Evolutionary conservation across 805 yeast genomes (phyloP), one percentile per base, ranked within the genome.

Genomic region (Candida glaebosa): DNA sequence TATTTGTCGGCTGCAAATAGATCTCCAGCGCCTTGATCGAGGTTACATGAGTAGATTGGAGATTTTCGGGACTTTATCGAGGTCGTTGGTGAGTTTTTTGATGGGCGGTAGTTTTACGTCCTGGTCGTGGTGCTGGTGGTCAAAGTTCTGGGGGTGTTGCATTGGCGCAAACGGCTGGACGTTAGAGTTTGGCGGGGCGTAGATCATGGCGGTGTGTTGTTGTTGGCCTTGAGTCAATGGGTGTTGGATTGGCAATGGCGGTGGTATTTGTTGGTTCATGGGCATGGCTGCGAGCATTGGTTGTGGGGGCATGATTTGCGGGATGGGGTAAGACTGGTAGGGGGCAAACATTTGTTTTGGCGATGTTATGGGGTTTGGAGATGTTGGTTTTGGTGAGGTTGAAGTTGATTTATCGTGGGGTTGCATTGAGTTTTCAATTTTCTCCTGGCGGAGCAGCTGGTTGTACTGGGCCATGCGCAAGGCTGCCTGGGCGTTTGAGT

Each of bases 401-500:
- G 39, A 31, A n/a, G 37, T 18, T 7, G 33, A 19, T 7, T 38
- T 31, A 16, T 38, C 42, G 17, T 47, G 37, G 10, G 38, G 24
- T 14, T 24, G 33, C 17, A 28, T 30, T n/a, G 41, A 51, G 34
- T 41, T 50, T 15, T 47, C 46, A 18, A 47, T 35, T 34, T 53
- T 49, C 30, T 60, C 65, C 37, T 54, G 56, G 32, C 65, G 43
- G 15, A 60, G 38, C 38, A 53, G 58, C 37, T 72, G 73, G 50
- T 72, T 65, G 46, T 64, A 63, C 48, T 76, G 81, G 1, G 81
- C 81, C 63, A 66, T 63, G 38, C 72, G 56, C 30, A 76, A 53
- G 18, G 79, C 78, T 38, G 67, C 71, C 42, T 78, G 54, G 1
- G 79, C 79, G 16, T 68, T 68, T 3, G 69, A 68, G 46, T 77